Conservation (phyloP, 768 basidiomycete species). For the Obba rivulosa region DNA sequence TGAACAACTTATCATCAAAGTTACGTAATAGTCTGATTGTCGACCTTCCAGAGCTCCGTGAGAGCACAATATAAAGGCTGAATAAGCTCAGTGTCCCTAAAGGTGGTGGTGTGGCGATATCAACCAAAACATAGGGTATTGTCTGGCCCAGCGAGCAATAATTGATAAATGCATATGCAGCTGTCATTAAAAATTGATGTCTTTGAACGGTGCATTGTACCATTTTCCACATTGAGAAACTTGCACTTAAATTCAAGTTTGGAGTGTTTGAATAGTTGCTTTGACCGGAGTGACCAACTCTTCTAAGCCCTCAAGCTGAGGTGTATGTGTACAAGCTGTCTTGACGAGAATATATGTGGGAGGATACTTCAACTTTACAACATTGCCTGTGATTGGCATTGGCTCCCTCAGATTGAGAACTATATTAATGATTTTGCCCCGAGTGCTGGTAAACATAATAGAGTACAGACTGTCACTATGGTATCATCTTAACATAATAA, state of each 20-base stretch:
- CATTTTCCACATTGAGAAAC: not conserved
- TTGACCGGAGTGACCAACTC: slow-evolving; percentile 27
- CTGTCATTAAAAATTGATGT: slow-evolving; percentile 27
- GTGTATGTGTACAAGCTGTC: too few relatives aligned
- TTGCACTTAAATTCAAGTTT: slow-evolving; percentile 12
- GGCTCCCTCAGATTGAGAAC: too few relatives aligned
- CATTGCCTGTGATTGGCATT: too few relatives aligned
- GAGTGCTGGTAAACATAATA: too few relatives aligned
- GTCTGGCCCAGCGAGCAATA: slow-evolving; percentile 40
- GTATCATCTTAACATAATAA: too few relatives aligned
- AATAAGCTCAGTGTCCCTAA: slow-evolving; percentile 26
- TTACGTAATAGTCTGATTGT: too few relatives aligned
- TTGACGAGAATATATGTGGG: too few relatives aligned
- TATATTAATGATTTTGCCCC: too few relatives aligned
- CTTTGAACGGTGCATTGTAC: slow-evolving; percentile 11
- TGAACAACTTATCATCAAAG: too few relatives aligned
- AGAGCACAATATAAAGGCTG: slow-evolving; percentile 37
- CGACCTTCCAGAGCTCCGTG: too few relatives aligned
- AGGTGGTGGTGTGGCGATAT: slow-evolving; percentile 31
- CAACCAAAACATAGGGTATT: slow-evolving; percentile 29
- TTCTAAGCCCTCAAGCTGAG: slow-evolving; percentile 25
- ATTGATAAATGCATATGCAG: slow-evolving; percentile 38
- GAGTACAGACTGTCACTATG: too few relatives aligned
- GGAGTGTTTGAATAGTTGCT: slow-evolving; percentile 17
- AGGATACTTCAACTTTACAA: too few relatives aligned